Percentiles rank a stretch among this genome's conserved stretches.
Evolutionary conservation across 2,329 filamentous ascomycete genomes (phyloP).

Genomic region (Nannizziopsis arthrosporioides): DNA sequence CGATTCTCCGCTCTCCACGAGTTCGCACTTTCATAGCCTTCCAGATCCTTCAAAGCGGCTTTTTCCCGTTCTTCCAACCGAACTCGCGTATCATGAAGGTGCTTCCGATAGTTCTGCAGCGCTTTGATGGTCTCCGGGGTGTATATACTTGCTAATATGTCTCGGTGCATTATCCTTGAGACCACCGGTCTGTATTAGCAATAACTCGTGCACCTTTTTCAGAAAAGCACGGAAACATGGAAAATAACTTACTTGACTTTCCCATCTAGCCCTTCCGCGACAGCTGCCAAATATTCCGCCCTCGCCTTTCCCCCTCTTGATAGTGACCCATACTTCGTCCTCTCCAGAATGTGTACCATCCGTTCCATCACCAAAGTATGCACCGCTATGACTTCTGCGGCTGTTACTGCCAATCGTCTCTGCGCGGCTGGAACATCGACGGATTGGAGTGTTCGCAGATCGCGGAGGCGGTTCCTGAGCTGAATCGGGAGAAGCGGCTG

Average conservation of each 20-base stretch:
- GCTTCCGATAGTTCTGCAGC: slow-evolving; percentile 24
- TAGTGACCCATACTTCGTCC: slow-evolving; percentile 30
- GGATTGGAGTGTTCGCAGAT: slow-evolving; percentile 24
- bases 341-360: slow-evolving; percentile 30
- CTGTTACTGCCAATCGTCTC: slow-evolving; percentile 26
- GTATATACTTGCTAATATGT: slow-evolving; percentile 28
- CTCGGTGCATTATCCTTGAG: slow-evolving; percentile 28
- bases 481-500: slow-evolving; percentile 19
- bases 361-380: slow-evolving; percentile 28
- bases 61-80: slow-evolving; percentile 24
- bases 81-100: slow-evolving; percentile 22
- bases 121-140: slow-evolving; percentile 28
- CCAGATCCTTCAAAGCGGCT: slow-evolving; percentile 24
- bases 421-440: slow-evolving; percentile 25
- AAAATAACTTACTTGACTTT: slow-evolving; percentile 27
- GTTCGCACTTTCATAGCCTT: slow-evolving; percentile 26
- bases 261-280: slow-evolving; percentile 29
- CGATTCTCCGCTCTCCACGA: slow-evolving; percentile 1
- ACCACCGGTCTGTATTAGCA: neutral
- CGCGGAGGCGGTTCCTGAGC: slow-evolving; percentile 21
- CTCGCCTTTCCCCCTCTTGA: slow-evolving; percentile 28
- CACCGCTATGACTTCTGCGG: slow-evolving; percentile 25
- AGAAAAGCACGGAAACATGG: neutral
- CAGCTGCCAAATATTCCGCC: slow-evolving; percentile 30
- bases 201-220: no score